These are phyloP conservation scores for Pseudogymnoascus sp. DNA, from an alignment of 2,329 filamentous ascomycete species.

Conservation along the genomic window DNA sequence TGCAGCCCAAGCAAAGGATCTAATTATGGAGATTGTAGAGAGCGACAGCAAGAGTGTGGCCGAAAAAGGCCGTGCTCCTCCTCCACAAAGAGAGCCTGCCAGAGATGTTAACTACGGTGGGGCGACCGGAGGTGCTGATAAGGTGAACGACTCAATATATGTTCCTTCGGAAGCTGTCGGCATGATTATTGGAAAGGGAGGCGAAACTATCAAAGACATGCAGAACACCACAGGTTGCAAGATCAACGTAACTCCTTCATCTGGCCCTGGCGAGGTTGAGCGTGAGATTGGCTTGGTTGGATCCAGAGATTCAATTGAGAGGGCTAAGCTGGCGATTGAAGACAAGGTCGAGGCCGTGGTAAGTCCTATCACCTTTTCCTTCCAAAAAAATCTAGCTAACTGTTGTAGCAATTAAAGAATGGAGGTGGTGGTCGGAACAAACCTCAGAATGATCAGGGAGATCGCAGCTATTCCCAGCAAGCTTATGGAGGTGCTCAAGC, in stretches of 20 bases:
- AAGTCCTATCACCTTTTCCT: slow-evolving; percentile 34
- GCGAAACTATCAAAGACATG: slow-evolving; percentile 92
- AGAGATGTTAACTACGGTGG: slow-evolving; percentile 36
- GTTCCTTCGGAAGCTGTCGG: slow-evolving; percentile 88
- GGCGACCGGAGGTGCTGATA: slow-evolving; percentile 44
- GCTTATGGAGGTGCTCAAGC: slow-evolving; percentile 32
- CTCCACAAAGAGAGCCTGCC: slow-evolving; percentile 37
- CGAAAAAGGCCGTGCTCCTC: slow-evolving; percentile 27
- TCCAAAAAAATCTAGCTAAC: slow-evolving; percentile 17
- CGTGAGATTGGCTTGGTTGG: slow-evolving; percentile 84
- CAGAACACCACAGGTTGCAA: slow-evolving; percentile 82
- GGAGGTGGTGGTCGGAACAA: slow-evolving; percentile 38
- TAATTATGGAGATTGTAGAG: slow-evolving; percentile 90
- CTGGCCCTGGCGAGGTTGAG: slow-evolving; percentile 67
- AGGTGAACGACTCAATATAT: slow-evolving; percentile 73
- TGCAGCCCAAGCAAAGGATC: slow-evolving; percentile 69
- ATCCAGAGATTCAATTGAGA: slow-evolving; percentile 64
- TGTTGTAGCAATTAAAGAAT: slow-evolving; percentile 42
- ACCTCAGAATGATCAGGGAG: slow-evolving; percentile 47
- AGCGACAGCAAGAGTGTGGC: slow-evolving; percentile 61
- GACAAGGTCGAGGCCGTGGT: slow-evolving; percentile 89
- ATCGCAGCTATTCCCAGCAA: slow-evolving; percentile 44
- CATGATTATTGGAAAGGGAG: slow-evolving; percentile 94
- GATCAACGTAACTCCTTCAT: slow-evolving; percentile 83
- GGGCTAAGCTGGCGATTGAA: slow-evolving; percentile 77